Evolutionary conservation across 2,329 filamentous ascomycete species (phyloP).

Genomic region (Monilinia vaccinii-corymbosi): DNA sequence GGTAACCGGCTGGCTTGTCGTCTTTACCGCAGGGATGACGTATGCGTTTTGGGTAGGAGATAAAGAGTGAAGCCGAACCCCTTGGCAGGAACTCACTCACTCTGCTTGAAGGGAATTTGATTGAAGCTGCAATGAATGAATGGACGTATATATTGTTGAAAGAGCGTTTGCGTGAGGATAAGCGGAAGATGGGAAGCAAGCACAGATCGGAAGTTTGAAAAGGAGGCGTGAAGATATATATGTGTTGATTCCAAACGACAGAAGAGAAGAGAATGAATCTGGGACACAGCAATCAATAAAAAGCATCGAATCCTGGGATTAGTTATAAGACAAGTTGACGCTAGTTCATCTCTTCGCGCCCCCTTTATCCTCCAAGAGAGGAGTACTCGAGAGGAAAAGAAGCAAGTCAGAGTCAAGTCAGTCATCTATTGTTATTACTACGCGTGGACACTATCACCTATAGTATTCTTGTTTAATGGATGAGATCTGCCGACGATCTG

Average conservation of each 20-base stretch:
- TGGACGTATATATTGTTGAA: neutral
- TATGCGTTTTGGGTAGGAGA: neutral
- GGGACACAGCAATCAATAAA: neutral
- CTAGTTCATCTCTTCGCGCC: neutral
- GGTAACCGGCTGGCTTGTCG: neutral
- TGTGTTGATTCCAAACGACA: neutral
- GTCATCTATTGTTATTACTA: neutral
- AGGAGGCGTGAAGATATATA: no score
- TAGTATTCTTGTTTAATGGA: neutral
- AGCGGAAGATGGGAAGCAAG: no score
- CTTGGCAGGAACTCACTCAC: neutral
- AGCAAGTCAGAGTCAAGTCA: no score
- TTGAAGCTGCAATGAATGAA: neutral
- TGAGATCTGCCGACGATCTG: neutral
- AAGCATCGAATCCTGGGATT: neutral
- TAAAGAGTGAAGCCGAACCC: neutral
- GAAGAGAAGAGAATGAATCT: neutral
- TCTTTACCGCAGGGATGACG: conserved; percentile 1
- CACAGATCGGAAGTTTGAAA: neutral
- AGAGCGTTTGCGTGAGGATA: neutral
- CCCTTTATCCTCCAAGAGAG: no score
- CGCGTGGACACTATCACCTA: neutral
- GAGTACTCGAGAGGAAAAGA: no score
- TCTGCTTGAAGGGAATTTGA: neutral
- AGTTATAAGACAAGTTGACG: neutral